Percentiles rank a stretch among this genome's conserved stretches.
Evolutionary conservation across 495 filamentous ascomycete species (phyloP).

Genomic region (Pyrenopolyporus hunteri): DNA sequence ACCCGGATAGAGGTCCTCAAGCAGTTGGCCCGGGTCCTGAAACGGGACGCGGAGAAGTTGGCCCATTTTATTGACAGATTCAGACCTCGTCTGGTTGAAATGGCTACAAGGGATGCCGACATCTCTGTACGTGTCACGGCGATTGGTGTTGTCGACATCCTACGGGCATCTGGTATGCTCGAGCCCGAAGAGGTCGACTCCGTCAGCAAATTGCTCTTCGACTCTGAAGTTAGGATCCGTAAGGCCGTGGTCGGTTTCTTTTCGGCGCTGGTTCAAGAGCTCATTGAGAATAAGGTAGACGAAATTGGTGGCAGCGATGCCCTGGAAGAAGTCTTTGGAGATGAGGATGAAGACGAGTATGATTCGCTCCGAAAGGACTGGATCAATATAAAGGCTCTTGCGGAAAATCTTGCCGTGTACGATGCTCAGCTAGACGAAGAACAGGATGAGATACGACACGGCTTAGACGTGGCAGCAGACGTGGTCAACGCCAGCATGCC

Average conservation of each 20-base stretch:
- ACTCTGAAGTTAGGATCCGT: slow-evolving; percentile 79
- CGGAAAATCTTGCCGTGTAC: slow-evolving; percentile 80
- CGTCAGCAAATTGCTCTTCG: slow-evolving; percentile 84
- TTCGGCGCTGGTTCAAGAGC: slow-evolving; percentile 79
- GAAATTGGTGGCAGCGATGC: slow-evolving; percentile 71
- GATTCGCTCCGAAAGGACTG: slow-evolving; percentile 77
- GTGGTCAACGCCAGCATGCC: slow-evolving; percentile 61
- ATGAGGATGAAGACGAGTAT: slow-evolving; percentile 77
- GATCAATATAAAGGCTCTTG: slow-evolving; percentile 90
- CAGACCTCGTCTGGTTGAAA: slow-evolving; percentile 85
- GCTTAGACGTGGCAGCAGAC: slow-evolving; percentile 52
- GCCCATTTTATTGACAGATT: slow-evolving; percentile 91
- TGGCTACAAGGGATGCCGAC: slow-evolving; percentile 83
- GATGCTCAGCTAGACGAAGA: slow-evolving; percentile 61
- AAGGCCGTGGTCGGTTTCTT: slow-evolving; percentile 91
- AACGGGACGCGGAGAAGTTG: slow-evolving; percentile 76
- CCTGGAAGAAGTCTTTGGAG: slow-evolving; percentile 69
- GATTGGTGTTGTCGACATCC: slow-evolving; percentile 77
- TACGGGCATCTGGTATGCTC: slow-evolving; percentile 83
- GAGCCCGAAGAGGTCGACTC: slow-evolving; percentile 90
- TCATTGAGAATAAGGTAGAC: slow-evolving; percentile 79
- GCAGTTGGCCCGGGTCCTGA: slow-evolving; percentile 77
- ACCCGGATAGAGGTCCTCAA: slow-evolving; percentile 80
- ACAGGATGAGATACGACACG: slow-evolving; percentile 49
- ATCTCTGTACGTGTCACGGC: slow-evolving; percentile 74